These are phyloP conservation scores for Gryganskiella cystojenkinii DNA, from an alignment of 192 early-diverging fungal species.

Conservation along the genomic window DNA sequence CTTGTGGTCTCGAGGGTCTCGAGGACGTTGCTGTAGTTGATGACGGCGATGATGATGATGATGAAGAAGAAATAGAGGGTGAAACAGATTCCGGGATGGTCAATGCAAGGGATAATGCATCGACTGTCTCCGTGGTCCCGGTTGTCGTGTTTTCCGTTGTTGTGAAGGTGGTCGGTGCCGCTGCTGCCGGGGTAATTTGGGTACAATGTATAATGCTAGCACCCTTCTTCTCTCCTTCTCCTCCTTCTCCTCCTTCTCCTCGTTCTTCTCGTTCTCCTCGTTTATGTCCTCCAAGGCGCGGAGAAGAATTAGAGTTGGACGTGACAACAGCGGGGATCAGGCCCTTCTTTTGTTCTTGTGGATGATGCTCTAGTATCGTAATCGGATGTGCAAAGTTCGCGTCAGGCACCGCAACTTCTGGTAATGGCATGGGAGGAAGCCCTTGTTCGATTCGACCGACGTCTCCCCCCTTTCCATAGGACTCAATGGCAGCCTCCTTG, in stretches of 20 bases:
- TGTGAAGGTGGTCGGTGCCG: neutral
- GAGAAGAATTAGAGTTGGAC: no score
- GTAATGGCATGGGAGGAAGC: conserved; percentile 2
- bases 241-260: neutral
- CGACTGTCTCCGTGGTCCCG: neutral
- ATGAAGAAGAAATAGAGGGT: no score
- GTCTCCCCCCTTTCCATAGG: no score
- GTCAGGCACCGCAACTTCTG: conserved; percentile 21
- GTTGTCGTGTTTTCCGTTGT: neutral
- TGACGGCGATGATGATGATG: no score
- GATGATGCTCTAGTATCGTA: neutral
- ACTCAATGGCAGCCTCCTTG: neutral
- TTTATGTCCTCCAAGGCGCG: no score
- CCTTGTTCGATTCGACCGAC: conserved; percentile 18
- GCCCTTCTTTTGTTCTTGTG: no score
- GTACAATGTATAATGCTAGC: no score
- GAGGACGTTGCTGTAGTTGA: neutral
- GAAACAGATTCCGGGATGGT: no score
- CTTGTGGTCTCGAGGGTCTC: neutral
- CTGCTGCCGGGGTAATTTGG: neutral
- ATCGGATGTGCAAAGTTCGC: conserved; percentile 16
- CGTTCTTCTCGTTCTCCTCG: neutral
- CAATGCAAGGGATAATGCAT: no score
- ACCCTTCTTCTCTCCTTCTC: neutral
- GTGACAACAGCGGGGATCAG: no score